Base-by-base conservation (phyloP, 202 grass and related monocot species). In the Panicum hallii region DNA sequence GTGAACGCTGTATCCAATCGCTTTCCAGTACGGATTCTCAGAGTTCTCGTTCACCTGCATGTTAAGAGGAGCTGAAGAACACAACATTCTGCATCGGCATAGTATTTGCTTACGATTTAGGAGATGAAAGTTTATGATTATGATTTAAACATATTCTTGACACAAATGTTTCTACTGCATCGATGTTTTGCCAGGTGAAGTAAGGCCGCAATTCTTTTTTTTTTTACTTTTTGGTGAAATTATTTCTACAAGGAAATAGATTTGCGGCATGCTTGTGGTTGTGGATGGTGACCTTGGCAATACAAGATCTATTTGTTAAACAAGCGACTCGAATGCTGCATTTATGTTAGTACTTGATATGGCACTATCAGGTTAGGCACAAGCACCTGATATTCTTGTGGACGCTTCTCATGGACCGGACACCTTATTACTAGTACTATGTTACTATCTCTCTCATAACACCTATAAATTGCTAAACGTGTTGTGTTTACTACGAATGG, bases 11-110 rank as follows among this genome's bases (percentile, higher is more conserved):
- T 97, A 99, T 49, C 91, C 97, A 11, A 99, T 92, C 30, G 97
- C 93, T 80, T 90, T 92, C 97, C 93, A 99, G 62, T 89, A 49
- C 8, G 75, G 75, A 34, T 94, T 99, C 80, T 94, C 79, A 11
- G 82, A 91, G 4, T 91, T 89, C 65, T 97, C 93, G 65, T 97
- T 85, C 17, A 86, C 86, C 97, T 99, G 84, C 57, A 60, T 32
- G 65, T 47, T 46, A 42, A 88, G 72, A 7, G 6, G 41, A 55
- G 62, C 70, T 53, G 43, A 78, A 56, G 9, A 72, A 45, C 12
- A 72, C 4, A 56, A 36, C 1, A 22, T 13, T 9, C 32, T 69
- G 9, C 14, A 61, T 6, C 11, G 41, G 5, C 7, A 16, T 32
- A 38, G 2, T 38, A 26, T 50, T 2, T 11, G 46, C 46, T 49